phyloP scores from a whole-genome alignment of 2,329 filamentous ascomycete genomes.

The Plectosphaerella cucumerina region DNA sequence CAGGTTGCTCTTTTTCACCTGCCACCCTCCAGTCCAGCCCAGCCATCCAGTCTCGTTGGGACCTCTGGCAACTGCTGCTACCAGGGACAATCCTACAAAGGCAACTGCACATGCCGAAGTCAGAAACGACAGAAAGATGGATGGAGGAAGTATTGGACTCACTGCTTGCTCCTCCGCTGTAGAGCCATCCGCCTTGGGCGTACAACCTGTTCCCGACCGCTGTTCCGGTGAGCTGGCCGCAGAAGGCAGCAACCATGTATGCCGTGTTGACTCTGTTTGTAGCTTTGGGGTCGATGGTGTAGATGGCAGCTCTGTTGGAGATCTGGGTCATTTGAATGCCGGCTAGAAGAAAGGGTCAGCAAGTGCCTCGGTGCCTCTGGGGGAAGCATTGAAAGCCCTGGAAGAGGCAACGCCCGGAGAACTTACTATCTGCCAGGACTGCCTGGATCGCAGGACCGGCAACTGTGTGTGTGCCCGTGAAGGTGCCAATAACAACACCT shows the following conservation, averaged over 20 bases:
- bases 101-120: neutral
- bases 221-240: slow-evolving; percentile 70
- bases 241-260: slow-evolving; percentile 75
- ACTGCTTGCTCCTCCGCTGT: slow-evolving; percentile 39
- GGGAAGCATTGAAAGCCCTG: too few species aligned
- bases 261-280: slow-evolving; percentile 76
- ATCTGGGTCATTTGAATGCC: slow-evolving; percentile 72
- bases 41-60: slow-evolving; percentile 25
- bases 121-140: neutral
- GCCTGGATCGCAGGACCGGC: slow-evolving; percentile 72
- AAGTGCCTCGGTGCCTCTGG: slow-evolving; percentile 13
- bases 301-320: slow-evolving; percentile 68
- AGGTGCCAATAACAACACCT: slow-evolving; percentile 65
- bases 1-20: neutral
- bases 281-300: slow-evolving; percentile 64
- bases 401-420: too few species aligned
- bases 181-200: slow-evolving; percentile 45
- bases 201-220: slow-evolving; percentile 52
- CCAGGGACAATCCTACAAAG: slow-evolving; percentile 3
- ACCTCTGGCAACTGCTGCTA: slow-evolving; percentile 22
- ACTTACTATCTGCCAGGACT: slow-evolving; percentile 52
- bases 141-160: slow-evolving; percentile 11
- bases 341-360: slow-evolving; percentile 22
- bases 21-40: slow-evolving; percentile 25
- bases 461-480: slow-evolving; percentile 60